Evolutionary conservation across 768 basidiomycete species (phyloP), one percentile per base, ranked within the genome.

Genomic region (Suillus occidentalis): DNA sequence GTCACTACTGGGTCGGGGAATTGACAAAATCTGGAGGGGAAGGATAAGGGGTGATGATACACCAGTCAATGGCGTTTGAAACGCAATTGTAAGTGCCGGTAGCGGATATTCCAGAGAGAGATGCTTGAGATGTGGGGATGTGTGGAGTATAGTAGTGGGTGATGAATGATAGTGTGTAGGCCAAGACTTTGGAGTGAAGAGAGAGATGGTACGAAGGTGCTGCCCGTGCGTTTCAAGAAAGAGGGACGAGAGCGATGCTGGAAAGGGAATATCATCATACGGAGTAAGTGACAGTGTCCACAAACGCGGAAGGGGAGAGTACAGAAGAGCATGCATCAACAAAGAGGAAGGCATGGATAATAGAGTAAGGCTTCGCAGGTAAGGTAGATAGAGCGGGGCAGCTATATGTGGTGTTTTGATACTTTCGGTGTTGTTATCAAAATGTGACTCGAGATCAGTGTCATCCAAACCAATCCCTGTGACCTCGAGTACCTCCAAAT

Each of bases 91-190:
- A 57, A 89, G 79, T 1, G 71, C 67, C 2, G 92, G 91, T 13
- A 92, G 77, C 0, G 91, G 92, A 8, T 74, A 80, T 75, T 92
- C 90, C 55, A 93, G 81, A 1, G 91, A 89, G 43, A 93, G 84
- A 71, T 90, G 88, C n/a, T 79, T 81, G 8, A 93, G 79, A 40
- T 79, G 76, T 20, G 89, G 88, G 37, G 81, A 85, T 40, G 77
- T 79, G 47, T 72, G 70, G 20, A 91, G 77, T 20, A 90, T 58
- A 25, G 77, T 77, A 0, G 71, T 64, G 0, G 88, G 86, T 39
- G 86, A 85, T 39, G 88, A 82, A 63, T 84, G 86, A 42, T 85
- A 80, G 50, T 78, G 76, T 4, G 85, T 86, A 2, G 88, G 89
- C 87, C 87, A 89, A 25, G 84, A 83, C 73, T 89, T 90, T 1